Percentiles rank a stretch among this genome's conserved stretches.
These are phyloP conservation scores for Triticum aestivum DNA, from an alignment of 176 grass and related monocot genomes.

Conservation along the genomic window DNA sequence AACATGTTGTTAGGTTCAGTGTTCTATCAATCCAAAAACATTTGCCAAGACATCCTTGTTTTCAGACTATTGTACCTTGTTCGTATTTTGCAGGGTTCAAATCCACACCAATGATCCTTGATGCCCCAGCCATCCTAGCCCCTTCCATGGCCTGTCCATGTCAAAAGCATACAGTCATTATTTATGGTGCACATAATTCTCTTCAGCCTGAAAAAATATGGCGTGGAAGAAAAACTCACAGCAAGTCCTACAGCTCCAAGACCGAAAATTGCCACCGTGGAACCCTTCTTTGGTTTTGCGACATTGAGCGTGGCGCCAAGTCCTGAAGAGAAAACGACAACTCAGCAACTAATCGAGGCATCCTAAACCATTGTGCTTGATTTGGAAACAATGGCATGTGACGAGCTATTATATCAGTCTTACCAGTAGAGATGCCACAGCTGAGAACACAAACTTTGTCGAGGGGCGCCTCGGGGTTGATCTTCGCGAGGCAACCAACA, in stretches of 20 bases:
- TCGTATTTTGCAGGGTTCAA: conserved; percentile 78
- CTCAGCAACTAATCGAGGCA: not conserved
- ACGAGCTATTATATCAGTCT: not conserved
- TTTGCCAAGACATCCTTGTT: not conserved
- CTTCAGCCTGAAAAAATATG: not conserved
- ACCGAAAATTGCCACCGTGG: conserved; percentile 68
- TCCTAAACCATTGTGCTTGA: not conserved
- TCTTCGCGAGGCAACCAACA: conserved; percentile 61
- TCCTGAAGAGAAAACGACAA: conserved; percentile 23
- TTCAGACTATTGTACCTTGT: conserved; percentile 34
- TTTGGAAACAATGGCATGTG: not conserved
- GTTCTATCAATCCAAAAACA: not conserved
- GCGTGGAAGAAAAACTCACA: conserved; percentile 34
- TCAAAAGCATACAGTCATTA: not conserved
- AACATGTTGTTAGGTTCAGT: not conserved
- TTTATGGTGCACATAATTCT: not conserved
- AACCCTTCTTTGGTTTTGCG: conserved; percentile 66
- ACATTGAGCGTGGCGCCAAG: conserved; percentile 79
- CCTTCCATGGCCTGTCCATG: conserved; percentile 77
- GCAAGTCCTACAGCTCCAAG: conserved; percentile 87
- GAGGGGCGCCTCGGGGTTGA: conserved; percentile 60
- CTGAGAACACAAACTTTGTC: conserved; percentile 88
- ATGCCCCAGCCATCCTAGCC: conserved; percentile 65
- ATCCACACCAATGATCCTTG: conserved; percentile 88
- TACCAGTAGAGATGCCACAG: conserved; percentile 75